phyloP scores from a whole-genome alignment of 1,284 basidiomycete species.

The Microstroma glucosiphilum region DNA sequence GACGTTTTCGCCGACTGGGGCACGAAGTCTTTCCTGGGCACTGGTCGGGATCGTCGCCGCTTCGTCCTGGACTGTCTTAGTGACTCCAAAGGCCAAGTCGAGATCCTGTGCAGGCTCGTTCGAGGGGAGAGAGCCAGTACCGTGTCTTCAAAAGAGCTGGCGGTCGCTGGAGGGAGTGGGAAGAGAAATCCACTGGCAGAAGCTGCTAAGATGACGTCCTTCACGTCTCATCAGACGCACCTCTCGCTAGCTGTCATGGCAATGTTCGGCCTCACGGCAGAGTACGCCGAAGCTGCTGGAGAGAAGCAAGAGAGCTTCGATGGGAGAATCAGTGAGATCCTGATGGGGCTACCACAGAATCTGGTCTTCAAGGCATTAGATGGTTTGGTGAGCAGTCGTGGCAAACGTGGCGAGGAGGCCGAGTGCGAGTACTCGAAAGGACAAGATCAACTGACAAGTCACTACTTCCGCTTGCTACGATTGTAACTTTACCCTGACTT shows the following conservation, averaged over 20 bases:
- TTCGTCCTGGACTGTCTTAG: constrained; percentile 83
- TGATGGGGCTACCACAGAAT: constrained; percentile 9
- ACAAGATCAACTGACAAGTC: not conserved
- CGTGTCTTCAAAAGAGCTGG: constrained; percentile 61
- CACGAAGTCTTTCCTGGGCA: constrained; percentile 68
- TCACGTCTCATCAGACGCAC: constrained; percentile 81
- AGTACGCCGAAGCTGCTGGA: not conserved
- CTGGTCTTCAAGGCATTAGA: constrained; percentile 11
- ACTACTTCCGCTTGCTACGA: not conserved
- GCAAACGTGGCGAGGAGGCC: too few relatives aligned
- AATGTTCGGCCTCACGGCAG: constrained; percentile 58
- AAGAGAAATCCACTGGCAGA: constrained; percentile 49
- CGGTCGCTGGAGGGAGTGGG: constrained; percentile 53
- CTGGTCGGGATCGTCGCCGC: constrained; percentile 67
- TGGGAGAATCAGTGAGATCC: constrained; percentile 6
- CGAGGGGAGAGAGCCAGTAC: constrained; percentile 72
- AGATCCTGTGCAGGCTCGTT: constrained; percentile 80
- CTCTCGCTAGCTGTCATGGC: constrained; percentile 83
- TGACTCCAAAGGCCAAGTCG: constrained; percentile 71
- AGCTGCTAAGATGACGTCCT: constrained; percentile 64
- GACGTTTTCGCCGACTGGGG: constrained; percentile 83
- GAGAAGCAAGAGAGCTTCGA: not conserved
- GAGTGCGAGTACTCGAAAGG: not conserved
- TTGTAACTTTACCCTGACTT: too few relatives aligned
- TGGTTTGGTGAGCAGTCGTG: constrained; percentile 11